Percentiles rank a stretch among this genome's conserved stretches.
Conservation (phyloP, 768 basidiomycete species). For the Agrocybe praecox region DNA sequence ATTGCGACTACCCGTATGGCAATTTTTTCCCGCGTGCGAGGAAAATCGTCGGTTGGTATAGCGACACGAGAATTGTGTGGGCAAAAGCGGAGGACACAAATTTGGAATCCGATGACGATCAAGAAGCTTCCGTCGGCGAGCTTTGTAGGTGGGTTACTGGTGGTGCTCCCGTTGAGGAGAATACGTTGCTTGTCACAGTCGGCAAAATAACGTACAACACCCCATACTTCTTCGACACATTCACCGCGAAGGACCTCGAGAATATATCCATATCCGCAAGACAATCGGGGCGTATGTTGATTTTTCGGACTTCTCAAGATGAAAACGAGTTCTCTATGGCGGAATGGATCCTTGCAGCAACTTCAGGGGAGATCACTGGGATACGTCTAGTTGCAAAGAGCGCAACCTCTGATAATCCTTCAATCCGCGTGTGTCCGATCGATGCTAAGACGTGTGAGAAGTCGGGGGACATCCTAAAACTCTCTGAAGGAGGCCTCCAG, state of each 20-base stretch:
- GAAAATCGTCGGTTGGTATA: conserved; percentile 27
- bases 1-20: conserved; percentile 43
- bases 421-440: conserved; percentile 36
- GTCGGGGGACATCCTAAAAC: conserved; percentile 32
- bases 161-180: conserved; percentile 30
- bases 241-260: conserved; percentile 35
- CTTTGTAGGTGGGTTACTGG: conserved; percentile 38
- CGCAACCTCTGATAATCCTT: conserved; percentile 35
- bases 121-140: conserved; percentile 30
- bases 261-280: conserved; percentile 32
- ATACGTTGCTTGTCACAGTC: conserved; percentile 38
- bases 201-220: conserved; percentile 32
- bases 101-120: conserved; percentile 30
- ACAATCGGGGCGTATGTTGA: conserved; percentile 34
- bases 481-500: conserved; percentile 39
- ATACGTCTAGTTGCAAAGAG: conserved; percentile 37
- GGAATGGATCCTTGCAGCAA: conserved; percentile 40
- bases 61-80: conserved; percentile 36
- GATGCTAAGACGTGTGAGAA: conserved; percentile 35
- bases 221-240: conserved; percentile 40
- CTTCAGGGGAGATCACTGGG: conserved; percentile 36
- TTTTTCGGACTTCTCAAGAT: conserved; percentile 34
- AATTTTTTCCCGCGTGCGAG: conserved; percentile 35
- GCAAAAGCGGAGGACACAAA: conserved; percentile 34
- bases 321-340: conserved; percentile 39